Conservation (phyloP, 2,329 filamentous ascomycete genomes). For the Cladosporium halotolerans region DNA sequence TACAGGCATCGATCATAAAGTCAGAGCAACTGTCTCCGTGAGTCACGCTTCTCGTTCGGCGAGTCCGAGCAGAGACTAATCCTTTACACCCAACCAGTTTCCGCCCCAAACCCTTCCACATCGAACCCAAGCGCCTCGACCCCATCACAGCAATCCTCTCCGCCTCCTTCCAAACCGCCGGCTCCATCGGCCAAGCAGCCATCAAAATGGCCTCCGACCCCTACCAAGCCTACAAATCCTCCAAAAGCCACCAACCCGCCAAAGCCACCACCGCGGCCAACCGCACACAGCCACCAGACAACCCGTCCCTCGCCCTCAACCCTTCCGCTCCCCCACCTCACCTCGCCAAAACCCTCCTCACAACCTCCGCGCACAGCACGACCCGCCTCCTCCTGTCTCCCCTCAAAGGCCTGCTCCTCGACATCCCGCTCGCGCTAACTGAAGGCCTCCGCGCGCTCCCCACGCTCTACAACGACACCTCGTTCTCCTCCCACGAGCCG, state of each 20-base stretch:
- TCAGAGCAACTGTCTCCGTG: conserved; percentile 57
- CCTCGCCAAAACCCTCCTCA: too few relatives aligned
- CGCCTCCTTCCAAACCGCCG: conserved; percentile 11
- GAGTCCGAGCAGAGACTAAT: conserved; percentile 60
- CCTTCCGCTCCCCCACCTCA: too few relatives aligned
- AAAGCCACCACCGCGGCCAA: conserved; percentile 12
- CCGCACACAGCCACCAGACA: background rate
- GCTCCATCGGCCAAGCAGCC: conserved; percentile 11
- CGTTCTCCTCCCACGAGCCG: conserved; percentile 66
- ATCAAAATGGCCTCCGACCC: conserved; percentile 60
- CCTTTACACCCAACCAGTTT: background rate
- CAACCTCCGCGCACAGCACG: conserved; percentile 50
- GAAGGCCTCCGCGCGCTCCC: conserved; percentile 86
- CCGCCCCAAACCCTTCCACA: conserved; percentile 23
- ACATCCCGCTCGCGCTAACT: conserved; percentile 74
- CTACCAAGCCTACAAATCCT: conserved; percentile 32
- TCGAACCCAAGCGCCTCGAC: conserved; percentile 33
- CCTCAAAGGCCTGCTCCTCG: conserved; percentile 40
- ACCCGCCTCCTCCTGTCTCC: conserved; percentile 70
- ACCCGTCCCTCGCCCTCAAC: too few relatives aligned
- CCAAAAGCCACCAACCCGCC: background rate
- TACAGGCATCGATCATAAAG: conserved; percentile 41
- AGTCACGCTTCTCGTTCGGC: conserved; percentile 54
- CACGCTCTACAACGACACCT: conserved; percentile 76
- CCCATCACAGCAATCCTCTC: conserved; percentile 26